These are phyloP conservation scores for Bacterosira constricta DNA, from an alignment of 108 stramenopile species.

Conservation along the genomic window DNA sequence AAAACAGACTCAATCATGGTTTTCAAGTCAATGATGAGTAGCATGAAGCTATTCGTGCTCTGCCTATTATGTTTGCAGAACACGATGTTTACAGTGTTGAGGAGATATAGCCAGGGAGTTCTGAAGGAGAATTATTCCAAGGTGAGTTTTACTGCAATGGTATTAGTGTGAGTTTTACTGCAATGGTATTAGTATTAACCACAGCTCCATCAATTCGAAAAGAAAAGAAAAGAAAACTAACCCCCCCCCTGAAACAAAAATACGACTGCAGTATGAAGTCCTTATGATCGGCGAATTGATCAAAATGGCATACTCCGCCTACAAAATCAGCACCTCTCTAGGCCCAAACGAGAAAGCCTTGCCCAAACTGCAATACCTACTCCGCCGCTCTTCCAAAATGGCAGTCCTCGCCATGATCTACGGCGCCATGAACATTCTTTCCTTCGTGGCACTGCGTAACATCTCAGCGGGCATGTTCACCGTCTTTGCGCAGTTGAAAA, in stretches of 20 bases:
- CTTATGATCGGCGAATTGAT: conserved; percentile 79
- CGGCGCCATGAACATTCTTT: conserved; percentile 92
- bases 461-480: conserved; percentile 94
- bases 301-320: conserved; percentile 77
- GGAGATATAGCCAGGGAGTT: conserved; percentile 85
- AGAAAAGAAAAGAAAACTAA: too few relatives aligned
- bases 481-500: conserved; percentile 90
- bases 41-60: conserved; percentile 70
- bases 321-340: conserved; percentile 50
- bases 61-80: conserved; percentile 80
- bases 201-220: too few relatives aligned
- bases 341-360: conserved; percentile 20
- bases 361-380: conserved; percentile 54
- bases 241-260: too few relatives aligned
- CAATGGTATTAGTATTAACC: too few relatives aligned
- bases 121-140: conserved; percentile 85
- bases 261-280: conserved; percentile 77
- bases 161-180: conserved; percentile 29
- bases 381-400: conserved; percentile 84
- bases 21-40: conserved; percentile 51
- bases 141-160: too few relatives aligned
- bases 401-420: conserved; percentile 86
- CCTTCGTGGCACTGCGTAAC: conserved; percentile 84
- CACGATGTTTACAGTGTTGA: conserved; percentile 85
- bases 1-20: conserved; percentile 25